Evolutionary conservation across 1,284 basidiomycete genomes (phyloP), one percentile per base, ranked within the genome.

Genomic region (Polyporus tsugae): DNA sequence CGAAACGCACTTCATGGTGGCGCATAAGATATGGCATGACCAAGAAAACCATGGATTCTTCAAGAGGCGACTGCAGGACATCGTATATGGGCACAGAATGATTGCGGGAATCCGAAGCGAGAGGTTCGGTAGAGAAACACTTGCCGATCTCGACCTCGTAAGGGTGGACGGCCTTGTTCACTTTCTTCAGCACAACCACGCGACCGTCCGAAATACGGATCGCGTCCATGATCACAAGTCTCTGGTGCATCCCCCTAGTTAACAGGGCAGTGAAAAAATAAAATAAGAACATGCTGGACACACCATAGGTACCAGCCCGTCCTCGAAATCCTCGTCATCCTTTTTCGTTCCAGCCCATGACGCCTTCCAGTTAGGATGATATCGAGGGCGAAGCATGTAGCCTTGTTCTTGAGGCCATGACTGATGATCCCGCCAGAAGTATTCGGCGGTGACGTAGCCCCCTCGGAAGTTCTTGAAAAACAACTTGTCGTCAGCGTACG

Each of bases 41-140:
- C 4, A 80, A 29, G 29, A 78, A 69, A 0, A 42, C 33, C 2
- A 62, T 41, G 17, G 65, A 64, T 0, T 73, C 57, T 38, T 73
- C 71, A 1, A 75, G 52, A 0, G 72, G 73, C 3, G 70, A 65
- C 6, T 74, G 36, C 0, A 80, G 63, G 0, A 70, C 57, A 0
- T 78, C 78, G 35, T 79, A 62, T 2, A 81, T 33, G 0, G 75
- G 78, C 0, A 75, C 74, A 29, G 66, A 73, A 53, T 78, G 79
- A 39, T 80, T 80, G 11, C 64, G 59, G 4, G 77, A 67, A 52
- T 79, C 69, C 0, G 68, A 61, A 0, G 36, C 60, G 9, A 75
- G 62, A 0, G 62, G 68, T 19, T 70, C 67, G 4, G 68, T 17
- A 1, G 41, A 42, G 41, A 42, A 42, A 2, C 25, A 65, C 29